Evolutionary conservation across 2,329 filamentous ascomycete species (phyloP), one percentile per base, ranked within the genome.

Genomic region (Hypoxylon sp.): DNA sequence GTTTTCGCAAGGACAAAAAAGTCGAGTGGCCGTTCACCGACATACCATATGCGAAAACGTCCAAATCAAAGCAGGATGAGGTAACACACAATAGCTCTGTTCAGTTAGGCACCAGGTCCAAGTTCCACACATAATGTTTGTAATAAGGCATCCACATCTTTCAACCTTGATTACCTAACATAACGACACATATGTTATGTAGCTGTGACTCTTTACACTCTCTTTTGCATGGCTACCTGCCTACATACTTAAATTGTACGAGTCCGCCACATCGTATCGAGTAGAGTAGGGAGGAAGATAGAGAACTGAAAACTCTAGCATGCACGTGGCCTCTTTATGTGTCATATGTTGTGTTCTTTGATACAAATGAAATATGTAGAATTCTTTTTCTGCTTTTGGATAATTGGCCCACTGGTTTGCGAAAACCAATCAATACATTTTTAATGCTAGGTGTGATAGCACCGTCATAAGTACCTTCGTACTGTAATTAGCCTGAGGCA

Each of bases 401-500:
- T 63, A 26, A 47, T 57, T 26, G 46, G 47, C 14, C 33, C 57
- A 60, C 11, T 31, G n/a, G 22, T 44, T 44, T 29, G 37, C 33
- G 22, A 59, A 59, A 46, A 17, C 31, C 22, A 33, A 52, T 31
- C 29, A 31, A 31, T 9, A 31, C 29, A 31, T 6, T 5, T 31
- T 8, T 31, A 31, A 31, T 9, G 29, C 29, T 60, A 37, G 33
- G 10, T 11, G 29, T 24, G 33, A 26, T 17, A 39, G 39, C 17
- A 46, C 17, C 54, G 46, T 47, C 8, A 13, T 17, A 65, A n/a
- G 55, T 60, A 66, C 46, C 46, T 52, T 19, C 19, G 19, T 57
- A 31, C 42, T 13, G 44, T 46, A 47, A 11, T 31, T 53, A 46
- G 63, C 64, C 59, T 63, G 46, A 54, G 59, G 59, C 24, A 67